Evolutionary conservation across 108 stramenopile genomes (phyloP), one percentile per base, ranked within the genome.

Genomic region (Chaetoceros tenuissimus): DNA sequence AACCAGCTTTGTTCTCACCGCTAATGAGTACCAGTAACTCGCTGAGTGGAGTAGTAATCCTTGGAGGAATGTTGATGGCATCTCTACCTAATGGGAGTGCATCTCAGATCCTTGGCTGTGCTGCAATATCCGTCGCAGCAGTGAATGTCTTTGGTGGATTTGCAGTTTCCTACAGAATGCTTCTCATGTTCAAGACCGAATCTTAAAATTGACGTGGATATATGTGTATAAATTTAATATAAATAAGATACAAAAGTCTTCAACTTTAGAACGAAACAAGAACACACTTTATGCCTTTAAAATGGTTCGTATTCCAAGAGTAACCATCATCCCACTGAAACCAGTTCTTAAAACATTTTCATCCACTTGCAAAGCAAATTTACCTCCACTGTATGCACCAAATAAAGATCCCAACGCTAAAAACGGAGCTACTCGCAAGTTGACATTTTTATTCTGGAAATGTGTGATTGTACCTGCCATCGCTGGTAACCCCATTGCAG

Each of bases 11-110:
- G 17, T 90, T 91, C 80, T 83, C 83, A 51, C 93, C 93, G 1
- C 59, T 94, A 43, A 91, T 94, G 89, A 75, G 80, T 61, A 85
- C 81, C 25, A 91, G 87, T 55, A 94, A 94, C 62, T 81, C 80
- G 69, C 69, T 94, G 22, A 84, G 81, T 20, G 93, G 93, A 24
- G 78, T 91, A 51, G 88, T 90, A 5, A 84, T 87, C 46, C 74
- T 94, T 52, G 93, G 93, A 21, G 93, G 93, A 58, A 81, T 94
- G 63, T 68, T 83, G 25, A 87, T 85, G 68, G 82, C 74, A n/a
- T 71, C 73, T 45, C 30, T 75, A 3, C 62, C 74, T 5, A 69
- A 58, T 19, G 71, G 72, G 24, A 68, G 74, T 17, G 53, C 76
- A 10, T 61, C 86, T 23, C 79, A 84, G 55, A 55, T 71, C 16